phyloP scores from a whole-genome alignment of 2,329 filamentous ascomycete genomes.

The Aspergillus terreus region DNA sequence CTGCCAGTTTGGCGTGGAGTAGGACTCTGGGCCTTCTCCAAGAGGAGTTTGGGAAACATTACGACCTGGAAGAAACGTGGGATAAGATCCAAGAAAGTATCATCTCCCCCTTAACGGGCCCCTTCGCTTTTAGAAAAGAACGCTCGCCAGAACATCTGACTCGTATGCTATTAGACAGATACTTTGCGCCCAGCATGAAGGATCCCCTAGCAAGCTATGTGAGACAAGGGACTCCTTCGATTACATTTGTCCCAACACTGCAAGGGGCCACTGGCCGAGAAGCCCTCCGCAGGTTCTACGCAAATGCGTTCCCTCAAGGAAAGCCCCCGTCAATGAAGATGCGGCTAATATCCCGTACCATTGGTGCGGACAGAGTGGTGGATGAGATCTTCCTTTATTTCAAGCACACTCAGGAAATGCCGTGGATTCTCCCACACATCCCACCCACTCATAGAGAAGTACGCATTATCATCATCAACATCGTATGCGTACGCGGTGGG shows the following conservation, averaged over 20 bases:
- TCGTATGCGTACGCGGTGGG: neutral
- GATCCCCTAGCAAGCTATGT: neutral
- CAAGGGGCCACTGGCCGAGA: neutral
- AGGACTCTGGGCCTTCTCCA: slow-evolving; percentile 3
- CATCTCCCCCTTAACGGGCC: neutral
- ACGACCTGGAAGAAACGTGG: slow-evolving; percentile 3
- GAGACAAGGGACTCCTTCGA: neutral
- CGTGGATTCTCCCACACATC: slow-evolving; percentile 5
- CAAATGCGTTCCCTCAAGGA: neutral
- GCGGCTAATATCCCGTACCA: slow-evolving; percentile 1
- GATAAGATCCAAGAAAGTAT: neutral
- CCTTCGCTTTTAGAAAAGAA: neutral
- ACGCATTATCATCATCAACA: neutral
- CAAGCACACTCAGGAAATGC: slow-evolving; percentile 3
- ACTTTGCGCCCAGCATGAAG: neutral
- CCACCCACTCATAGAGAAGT: slow-evolving; percentile 3
- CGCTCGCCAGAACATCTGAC: neutral
- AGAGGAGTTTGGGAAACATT: neutral
- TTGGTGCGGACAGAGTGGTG: slow-evolving; percentile 3
- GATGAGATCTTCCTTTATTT: slow-evolving; percentile 5
- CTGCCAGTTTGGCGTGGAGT: slow-evolving; percentile 5
- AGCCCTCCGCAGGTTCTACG: neutral
- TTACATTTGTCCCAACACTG: neutral
- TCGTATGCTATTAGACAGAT: neutral
- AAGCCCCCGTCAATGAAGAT: neutral